phyloP scores from a whole-genome alignment of 805 yeast genomes.

The Barnettozyma populi region DNA sequence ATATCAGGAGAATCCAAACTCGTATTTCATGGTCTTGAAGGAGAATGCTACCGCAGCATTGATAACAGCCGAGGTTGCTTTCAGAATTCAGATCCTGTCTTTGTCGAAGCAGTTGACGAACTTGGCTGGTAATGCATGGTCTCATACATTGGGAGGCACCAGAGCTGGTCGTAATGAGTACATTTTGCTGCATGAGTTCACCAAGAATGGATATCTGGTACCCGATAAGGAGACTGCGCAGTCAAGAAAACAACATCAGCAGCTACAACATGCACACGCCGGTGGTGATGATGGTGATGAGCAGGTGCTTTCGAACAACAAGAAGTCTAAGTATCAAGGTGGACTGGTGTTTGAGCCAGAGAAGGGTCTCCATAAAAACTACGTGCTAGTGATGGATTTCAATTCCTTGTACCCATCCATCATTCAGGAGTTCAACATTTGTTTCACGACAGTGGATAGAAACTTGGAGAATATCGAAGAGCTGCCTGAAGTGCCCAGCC shows the following conservation, averaged over 20 bases:
- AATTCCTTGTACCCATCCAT: constrained; percentile 95
- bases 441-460: constrained; percentile 92
- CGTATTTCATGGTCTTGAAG: constrained; percentile 61
- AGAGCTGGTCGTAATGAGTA: constrained; percentile 94
- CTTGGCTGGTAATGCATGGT: constrained; percentile 96
- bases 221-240: constrained; percentile 70
- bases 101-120: constrained; percentile 87
- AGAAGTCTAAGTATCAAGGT: constrained; percentile 79
- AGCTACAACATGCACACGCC: constrained; percentile 10
- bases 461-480: constrained; percentile 49
- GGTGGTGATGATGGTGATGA: constrained; percentile 32
- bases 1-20: constrained; percentile 60
- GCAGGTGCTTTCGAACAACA: constrained; percentile 44
- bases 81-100: constrained; percentile 78
- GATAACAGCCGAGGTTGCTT: constrained; percentile 72
- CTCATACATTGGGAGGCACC: constrained; percentile 89
- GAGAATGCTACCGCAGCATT: constrained; percentile 64
- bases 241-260: constrained; percentile 32
- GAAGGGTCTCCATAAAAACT: constrained; percentile 86
- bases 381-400: constrained; percentile 94
- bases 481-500: constrained; percentile 63
- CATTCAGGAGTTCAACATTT: constrained; percentile 93
- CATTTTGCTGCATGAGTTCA: constrained; percentile 87
- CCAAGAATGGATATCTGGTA: constrained; percentile 69
- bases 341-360: constrained; percentile 97